Evolutionary conservation across 805 yeast genomes (phyloP).

Genomic region (Pichia thaimueangensis): DNA sequence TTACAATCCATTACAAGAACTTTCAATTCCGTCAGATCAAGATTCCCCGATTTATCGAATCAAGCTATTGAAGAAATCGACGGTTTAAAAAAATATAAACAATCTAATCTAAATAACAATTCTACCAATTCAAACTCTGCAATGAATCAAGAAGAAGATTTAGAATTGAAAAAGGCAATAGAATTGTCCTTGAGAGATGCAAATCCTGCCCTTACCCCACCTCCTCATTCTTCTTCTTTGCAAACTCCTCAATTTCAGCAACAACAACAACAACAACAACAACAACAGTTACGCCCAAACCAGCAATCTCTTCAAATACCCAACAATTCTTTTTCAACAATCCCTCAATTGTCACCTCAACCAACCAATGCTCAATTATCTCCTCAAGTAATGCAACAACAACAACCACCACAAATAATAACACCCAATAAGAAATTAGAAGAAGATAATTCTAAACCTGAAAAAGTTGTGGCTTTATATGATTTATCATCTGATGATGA

Average conservation of each 20-base stretch:
- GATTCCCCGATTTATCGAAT: constrained; percentile 32
- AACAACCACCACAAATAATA: constrained; percentile 4
- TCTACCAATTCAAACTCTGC: constrained; percentile 3
- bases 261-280: constrained; percentile 14
- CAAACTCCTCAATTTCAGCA: constrained; percentile 17
- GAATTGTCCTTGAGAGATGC: constrained; percentile 66
- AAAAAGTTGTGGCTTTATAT: constrained; percentile 71
- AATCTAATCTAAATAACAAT: not conserved
- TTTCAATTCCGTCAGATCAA: constrained; percentile 38
- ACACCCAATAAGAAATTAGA: not conserved
- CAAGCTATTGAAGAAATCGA: constrained; percentile 27
- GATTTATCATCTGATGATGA: constrained; percentile 73
- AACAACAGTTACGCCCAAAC: constrained; percentile 3
- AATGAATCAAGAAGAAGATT: constrained; percentile 49
- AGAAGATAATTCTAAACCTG: constrained; percentile 17
- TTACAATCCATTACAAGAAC: constrained; percentile 64
- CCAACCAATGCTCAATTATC: not conserved
- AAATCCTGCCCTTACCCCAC: constrained; percentile 1
- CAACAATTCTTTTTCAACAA: not conserved
- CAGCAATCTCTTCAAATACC: not conserved
- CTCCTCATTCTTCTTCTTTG: constrained; percentile 8
- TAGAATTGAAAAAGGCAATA: constrained; percentile 69
- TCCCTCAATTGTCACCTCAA: not conserved
- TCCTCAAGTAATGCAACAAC: not conserved
- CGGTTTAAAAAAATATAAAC: constrained; percentile 12